These are phyloP conservation scores for Rhodotorula sp. DNA, from an alignment of 1,284 basidiomycete genomes.

Conservation along the genomic window DNA sequence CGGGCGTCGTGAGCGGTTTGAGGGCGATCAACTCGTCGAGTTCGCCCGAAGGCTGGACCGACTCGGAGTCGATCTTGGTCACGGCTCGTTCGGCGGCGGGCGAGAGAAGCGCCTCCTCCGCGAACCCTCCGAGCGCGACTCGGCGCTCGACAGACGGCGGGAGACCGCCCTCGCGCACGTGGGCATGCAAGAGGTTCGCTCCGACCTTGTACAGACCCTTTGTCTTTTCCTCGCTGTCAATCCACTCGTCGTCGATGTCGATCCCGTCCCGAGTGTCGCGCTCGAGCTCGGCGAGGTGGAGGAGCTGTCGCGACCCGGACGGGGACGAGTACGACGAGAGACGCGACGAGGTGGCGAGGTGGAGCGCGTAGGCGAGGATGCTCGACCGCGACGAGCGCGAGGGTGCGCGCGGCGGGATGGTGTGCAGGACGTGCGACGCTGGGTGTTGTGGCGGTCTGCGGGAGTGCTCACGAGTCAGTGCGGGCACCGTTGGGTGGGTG, in stretches of 20 bases:
- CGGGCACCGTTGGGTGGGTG: too few species aligned
- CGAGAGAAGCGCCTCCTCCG: constrained; percentile 31
- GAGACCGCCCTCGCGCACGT: constrained; percentile 12
- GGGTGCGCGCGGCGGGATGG: constrained; percentile 39
- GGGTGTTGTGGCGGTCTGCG: constrained; percentile 40
- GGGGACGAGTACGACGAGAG: constrained; percentile 30
- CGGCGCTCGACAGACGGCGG: constrained; percentile 34
- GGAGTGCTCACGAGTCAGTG: too few species aligned
- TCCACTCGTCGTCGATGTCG: constrained; percentile 31
- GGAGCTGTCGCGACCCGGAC: constrained; percentile 23
- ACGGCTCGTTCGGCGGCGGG: constrained; percentile 27
- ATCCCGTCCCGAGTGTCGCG: constrained; percentile 2
- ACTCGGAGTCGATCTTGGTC: constrained; percentile 12
- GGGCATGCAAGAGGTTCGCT: constrained; percentile 23
- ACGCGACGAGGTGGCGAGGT: constrained; percentile 38
- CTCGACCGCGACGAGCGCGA: constrained; percentile 41
- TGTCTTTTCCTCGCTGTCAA: constrained; percentile 35
- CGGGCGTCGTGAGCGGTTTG: constrained; percentile 30
- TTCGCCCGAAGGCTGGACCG: constrained; percentile 17
- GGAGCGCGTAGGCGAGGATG: constrained; percentile 41
- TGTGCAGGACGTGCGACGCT: constrained; percentile 35
- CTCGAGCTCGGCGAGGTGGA: constrained; percentile 34
- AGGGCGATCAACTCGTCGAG: constrained; percentile 27
- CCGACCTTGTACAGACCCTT: constrained; percentile 38
- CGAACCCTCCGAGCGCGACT: constrained; percentile 24